phyloP scores from a whole-genome alignment of 2,329 filamentous ascomycete genomes.

The Exophiala sideris region DNA sequence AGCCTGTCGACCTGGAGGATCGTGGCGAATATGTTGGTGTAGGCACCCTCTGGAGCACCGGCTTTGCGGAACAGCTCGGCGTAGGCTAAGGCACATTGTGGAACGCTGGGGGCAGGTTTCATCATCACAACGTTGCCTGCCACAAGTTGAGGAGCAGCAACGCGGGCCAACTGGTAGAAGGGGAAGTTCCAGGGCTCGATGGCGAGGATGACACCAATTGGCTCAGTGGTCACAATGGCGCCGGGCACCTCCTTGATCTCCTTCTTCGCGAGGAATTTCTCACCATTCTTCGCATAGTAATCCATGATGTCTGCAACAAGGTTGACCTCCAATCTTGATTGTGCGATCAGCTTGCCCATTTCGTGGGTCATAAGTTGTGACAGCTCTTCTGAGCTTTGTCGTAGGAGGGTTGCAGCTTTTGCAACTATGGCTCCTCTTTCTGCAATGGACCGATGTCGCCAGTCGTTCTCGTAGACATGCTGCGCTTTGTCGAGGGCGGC shows the following conservation, averaged over 20 bases:
- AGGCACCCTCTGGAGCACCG: background rate
- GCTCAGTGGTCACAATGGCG: background rate
- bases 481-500: constrained; percentile 1
- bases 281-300: constrained; percentile 1
- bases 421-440: background rate
- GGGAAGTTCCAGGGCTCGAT: constrained; percentile 5
- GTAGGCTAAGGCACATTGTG: constrained; percentile 1
- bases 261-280: background rate
- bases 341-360: constrained; percentile 1
- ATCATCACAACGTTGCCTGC: constrained; percentile 3
- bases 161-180: background rate
- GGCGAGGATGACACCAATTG: constrained; percentile 2
- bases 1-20: constrained; percentile 1
- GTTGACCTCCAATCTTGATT: background rate
- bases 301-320: background rate
- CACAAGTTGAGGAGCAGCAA: constrained; percentile 1
- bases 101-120: constrained; percentile 2
- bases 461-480: constrained; percentile 1
- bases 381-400: background rate
- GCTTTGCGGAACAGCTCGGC: background rate
- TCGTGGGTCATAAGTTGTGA: background rate
- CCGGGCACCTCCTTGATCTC: background rate
- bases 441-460: background rate
- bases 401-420: background rate
- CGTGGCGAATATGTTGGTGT: constrained; percentile 3